Evolutionary conservation across 495 filamentous ascomycete species (phyloP).

Genomic region (Rusavskia elegans): DNA sequence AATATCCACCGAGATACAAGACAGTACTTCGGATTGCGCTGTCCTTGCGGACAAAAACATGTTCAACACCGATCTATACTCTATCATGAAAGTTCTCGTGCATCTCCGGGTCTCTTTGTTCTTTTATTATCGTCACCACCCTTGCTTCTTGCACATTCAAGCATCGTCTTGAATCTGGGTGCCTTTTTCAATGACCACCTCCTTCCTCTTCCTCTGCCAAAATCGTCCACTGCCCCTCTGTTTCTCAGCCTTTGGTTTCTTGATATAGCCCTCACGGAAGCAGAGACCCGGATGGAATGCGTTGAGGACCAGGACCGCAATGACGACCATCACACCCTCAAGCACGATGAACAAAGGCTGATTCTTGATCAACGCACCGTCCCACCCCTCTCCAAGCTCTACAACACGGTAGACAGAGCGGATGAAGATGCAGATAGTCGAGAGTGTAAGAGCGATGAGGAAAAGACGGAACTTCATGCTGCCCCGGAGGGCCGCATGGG

Average conservation of each 20-base stretch:
- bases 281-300: slow-evolving; percentile 35
- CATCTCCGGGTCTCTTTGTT: neutral
- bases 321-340: slow-evolving; percentile 45
- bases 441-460: slow-evolving; percentile 12
- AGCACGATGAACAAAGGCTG: slow-evolving; percentile 44
- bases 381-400: slow-evolving; percentile 18
- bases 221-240: neutral
- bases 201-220: neutral
- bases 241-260: neutral
- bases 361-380: slow-evolving; percentile 25
- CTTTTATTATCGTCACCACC: neutral
- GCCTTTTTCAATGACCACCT: neutral
- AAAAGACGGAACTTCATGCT: slow-evolving; percentile 21
- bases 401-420: slow-evolving; percentile 16
- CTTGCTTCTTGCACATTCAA: too few relatives aligned
- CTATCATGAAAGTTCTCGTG: too few relatives aligned
- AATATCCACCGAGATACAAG: too few relatives aligned
- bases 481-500: slow-evolving; percentile 13
- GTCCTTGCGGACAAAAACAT: too few relatives aligned
- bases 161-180: neutral
- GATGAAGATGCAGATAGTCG: slow-evolving; percentile 17
- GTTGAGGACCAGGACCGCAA: slow-evolving; percentile 37
- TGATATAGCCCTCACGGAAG: neutral
- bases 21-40: too few relatives aligned
- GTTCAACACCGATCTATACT: too few relatives aligned